Evolutionary conservation across 441 rosid genomes (phyloP), one percentile per base, ranked within the genome.

Genomic region (Croton laevigatus): DNA sequence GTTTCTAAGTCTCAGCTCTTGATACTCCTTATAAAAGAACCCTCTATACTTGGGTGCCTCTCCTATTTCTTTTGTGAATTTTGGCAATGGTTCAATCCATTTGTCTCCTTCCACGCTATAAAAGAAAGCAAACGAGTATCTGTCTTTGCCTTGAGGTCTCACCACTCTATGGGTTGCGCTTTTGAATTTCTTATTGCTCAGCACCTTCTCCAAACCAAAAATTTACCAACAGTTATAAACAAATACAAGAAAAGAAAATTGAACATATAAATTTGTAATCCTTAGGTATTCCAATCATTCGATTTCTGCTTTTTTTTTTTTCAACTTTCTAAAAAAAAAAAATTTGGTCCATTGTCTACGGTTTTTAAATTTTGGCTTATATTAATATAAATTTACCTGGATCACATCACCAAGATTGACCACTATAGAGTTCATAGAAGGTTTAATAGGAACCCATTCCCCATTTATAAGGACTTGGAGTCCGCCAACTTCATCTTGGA

Each of bases 401-500:
- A 86, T 74, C 52, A 78, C 78, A 69, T 88, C 86, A 8, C 86
- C 75, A 8, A 86, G 22, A 59, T 84, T 88, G 71, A 84, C 86
- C 0, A 81, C 83, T 2, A 86, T 27, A 36, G 72, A 73, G 65
- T 61, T 80, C 55, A 44, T 32, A 0, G 64, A 4, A 10, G 89
- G 84, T 54, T 69, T 65, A 3, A 76, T 73, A 0, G 84, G 87
- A 46, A 88, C 75, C 90, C 90, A 83, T 63, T 71, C 27, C 12
- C 84, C 83, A 3, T 81, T 62, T 59, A 71, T 79, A 20, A 49
- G 46, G 32, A 86, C 90, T 66, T 86, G 68, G 0, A 88, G 73
- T 22, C 90, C 90, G 51, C 85, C 83, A 40, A 67, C 83, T 20
- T 80, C 80, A 71, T 83, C 90, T 72, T 86, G 85, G 78, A 81